phyloP scores from a whole-genome alignment of 768 basidiomycete genomes.

The Vararia minispora region DNA sequence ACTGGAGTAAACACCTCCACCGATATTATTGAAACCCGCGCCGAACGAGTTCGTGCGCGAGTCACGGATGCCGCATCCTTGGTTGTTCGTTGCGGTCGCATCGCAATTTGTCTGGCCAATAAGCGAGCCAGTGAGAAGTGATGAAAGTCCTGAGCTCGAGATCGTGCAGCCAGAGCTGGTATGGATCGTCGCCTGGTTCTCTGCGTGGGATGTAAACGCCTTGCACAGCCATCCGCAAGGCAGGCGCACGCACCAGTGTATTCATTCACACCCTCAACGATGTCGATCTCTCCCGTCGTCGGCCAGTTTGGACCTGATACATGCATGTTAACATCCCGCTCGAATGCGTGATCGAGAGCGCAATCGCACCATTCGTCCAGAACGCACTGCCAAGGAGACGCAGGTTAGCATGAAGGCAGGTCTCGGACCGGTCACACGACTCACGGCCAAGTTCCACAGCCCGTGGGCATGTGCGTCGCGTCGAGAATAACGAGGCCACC shows the following conservation, averaged over 20 bases:
- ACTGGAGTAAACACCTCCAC: constrained; percentile 89
- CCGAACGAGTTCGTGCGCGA: constrained; percentile 58
- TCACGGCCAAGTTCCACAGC: constrained; percentile 80
- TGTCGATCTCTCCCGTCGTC: constrained; percentile 67
- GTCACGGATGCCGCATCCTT: constrained; percentile 75
- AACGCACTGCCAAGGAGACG: constrained; percentile 17
- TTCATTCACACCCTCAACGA: constrained; percentile 73
- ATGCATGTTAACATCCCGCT: not conserved
- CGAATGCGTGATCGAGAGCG: not conserved
- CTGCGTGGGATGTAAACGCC: too few species aligned
- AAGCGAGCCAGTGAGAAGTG: constrained; percentile 53
- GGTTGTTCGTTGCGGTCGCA: constrained; percentile 55
- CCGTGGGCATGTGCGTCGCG: constrained; percentile 80
- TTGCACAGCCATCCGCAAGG: too few species aligned
- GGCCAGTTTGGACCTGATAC: constrained; percentile 47
- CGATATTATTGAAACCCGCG: constrained; percentile 72
- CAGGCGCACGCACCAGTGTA: too few species aligned
- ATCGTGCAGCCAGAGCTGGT: constrained; percentile 63
- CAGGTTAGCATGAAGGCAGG: not conserved
- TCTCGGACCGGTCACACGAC: constrained; percentile 15
- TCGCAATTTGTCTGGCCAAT: constrained; percentile 66
- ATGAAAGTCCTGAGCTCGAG: constrained; percentile 31
- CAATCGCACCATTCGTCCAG: constrained; percentile 26
- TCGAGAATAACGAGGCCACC: constrained; percentile 72
- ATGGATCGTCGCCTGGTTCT: constrained; percentile 77